A percentile compares a stretch with the other conserved stretches of the same genome.
Conservation (phyloP, 179 eudicot species). For the Spinacia oleracea region DNA sequence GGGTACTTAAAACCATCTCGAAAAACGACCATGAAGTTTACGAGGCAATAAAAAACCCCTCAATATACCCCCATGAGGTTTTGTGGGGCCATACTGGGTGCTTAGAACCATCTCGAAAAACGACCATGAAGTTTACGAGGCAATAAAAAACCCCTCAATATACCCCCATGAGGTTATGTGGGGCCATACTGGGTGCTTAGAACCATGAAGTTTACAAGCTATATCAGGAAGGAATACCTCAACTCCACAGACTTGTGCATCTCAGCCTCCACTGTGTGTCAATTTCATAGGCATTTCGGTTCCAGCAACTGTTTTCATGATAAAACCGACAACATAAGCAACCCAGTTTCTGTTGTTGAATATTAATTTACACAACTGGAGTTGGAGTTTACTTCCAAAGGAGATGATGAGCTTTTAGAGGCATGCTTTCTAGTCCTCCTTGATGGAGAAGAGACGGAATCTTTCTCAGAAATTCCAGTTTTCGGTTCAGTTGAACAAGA, state of each 20-base stretch:
- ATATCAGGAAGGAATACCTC: not conserved
- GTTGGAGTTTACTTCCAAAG: constrained; percentile 5
- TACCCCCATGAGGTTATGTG: too few relatives aligned
- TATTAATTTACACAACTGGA: constrained; percentile 27
- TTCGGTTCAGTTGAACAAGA: constrained; percentile 10
- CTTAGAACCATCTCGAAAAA: too few relatives aligned
- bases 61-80: too few relatives aligned
- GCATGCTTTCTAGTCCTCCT: constrained; percentile 25
- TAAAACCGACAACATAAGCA: constrained; percentile 6
- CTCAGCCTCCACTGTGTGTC: not conserved
- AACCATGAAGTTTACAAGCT: not conserved
- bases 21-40: too few relatives aligned
- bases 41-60: too few relatives aligned
- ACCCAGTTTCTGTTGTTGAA: not conserved
- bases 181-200: too few relatives aligned
- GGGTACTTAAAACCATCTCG: too few relatives aligned
- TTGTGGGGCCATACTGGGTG: too few relatives aligned
- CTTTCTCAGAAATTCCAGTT: constrained; percentile 18
- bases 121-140: too few relatives aligned
- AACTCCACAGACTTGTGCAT: constrained; percentile 1
- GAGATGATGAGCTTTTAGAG: constrained; percentile 20
- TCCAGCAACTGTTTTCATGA: not conserved
- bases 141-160: too few relatives aligned
- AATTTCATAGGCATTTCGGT: not conserved
- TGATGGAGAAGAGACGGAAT: constrained; percentile 5